Evolutionary conservation across 805 yeast genomes (phyloP), one percentile per base, ranked within the genome.

Genomic region (Wickerhamomyces chaumierensis): DNA sequence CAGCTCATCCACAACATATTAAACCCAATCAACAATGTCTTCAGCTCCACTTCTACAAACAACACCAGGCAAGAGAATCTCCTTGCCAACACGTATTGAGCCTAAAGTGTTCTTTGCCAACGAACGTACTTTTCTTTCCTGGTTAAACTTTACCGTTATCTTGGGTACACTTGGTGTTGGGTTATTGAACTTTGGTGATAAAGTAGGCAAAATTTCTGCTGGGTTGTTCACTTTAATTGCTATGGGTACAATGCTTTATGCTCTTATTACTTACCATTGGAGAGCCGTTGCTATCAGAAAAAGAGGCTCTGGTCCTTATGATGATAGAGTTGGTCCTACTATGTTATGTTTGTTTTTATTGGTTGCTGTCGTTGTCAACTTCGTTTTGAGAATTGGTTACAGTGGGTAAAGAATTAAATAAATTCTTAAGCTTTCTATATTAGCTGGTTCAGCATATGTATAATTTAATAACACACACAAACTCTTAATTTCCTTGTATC

Each of bases 91-190:
- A 16, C 75, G 99, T 47, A 96, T 92, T 18, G 99, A 92, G 65
- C 99, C 99, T 48, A 92, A 92, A 63, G 98, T 92, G 20, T 92
- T 94, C 67, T 92, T 92, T 56, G 98, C 98, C 57, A 92, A 92
- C 58, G 99, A 92, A 66, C 84, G 99, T 69, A 92, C 99, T 2
- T 92, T 92, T 58, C 71, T 92, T 43, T 90, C 97, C 36, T 92
- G 99, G 99, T 74, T 92, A 54, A 94, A 94, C 63, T 92, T 92
- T 71, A 92, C 99, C n/a, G 96, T 92, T 42, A 85, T 94, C 56
- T 71, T 92, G 44, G 98, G 99, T 21, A 94, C 96, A 35, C 71
- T 92, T 42, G 97, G 96, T 44, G 88, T 92, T 42, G 99, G 98
- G 37, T 69, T 92, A 53, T 73, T 92, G 49, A 92, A 92, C 66